Evolutionary conservation across 2,329 filamentous ascomycete species (phyloP), one percentile per base, ranked within the genome.

Genomic region (Lachnellula hyalina): DNA sequence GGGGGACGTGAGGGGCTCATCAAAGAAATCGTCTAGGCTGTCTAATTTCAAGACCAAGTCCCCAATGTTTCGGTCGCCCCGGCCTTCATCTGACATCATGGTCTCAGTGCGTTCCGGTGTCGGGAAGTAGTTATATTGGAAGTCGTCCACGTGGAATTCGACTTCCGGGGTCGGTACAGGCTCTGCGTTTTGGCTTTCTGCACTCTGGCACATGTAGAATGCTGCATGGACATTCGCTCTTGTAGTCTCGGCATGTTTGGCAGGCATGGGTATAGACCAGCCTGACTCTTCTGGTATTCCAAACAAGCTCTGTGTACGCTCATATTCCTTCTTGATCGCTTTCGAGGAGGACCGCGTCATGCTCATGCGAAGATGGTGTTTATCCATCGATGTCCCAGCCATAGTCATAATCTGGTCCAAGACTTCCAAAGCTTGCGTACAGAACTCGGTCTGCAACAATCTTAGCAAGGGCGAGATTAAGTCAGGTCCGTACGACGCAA

Each of bases 351-450:
- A 86, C 12, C 89, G 87, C 5, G 91, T 92, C 90, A 99, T 96
- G 71, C 93, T 97, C 95, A 99, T 99, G 40, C 94, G 85, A 55
- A 99, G 75, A 67, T 97, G 91, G 64, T 96, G 90, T 64, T 89
- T 90, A 71, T 97, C 94, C 80, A 96, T 90, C 1, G 93, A 88
- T 34, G 89, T 91, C 4, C 90, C 89, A 0, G 91, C 91, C 77
- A 97, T 93, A 28, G 89, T 90, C 82, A 96, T 96, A 64, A 97
- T 94, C 61, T 93, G 89, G 70, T 99, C 94, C 55, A 99, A 77
- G 1, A 99, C 93, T 61, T 90, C 85, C 9, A 99, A 76, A 11
- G 94, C 94, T 67, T 96, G 88, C 71, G 94, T 90, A 70, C 92
- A 97, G 65, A 92, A 92, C 57, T 96, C 90, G 1, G 93, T 96